Evolutionary conservation across 257 asterid species (phyloP).

Genomic region (Scutellaria baicalensis): DNA sequence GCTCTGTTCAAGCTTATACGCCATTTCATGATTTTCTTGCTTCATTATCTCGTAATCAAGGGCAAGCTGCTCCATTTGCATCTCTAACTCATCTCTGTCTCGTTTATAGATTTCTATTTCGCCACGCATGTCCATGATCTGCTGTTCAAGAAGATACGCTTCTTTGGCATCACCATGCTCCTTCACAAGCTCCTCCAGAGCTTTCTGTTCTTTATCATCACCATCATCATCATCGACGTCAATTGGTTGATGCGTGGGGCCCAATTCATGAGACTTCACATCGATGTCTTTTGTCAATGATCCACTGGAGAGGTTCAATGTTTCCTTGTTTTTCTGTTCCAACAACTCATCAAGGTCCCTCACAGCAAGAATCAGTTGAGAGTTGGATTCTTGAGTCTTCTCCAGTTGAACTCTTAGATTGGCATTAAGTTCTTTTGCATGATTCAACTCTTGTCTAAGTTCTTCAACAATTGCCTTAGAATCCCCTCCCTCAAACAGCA

Average conservation of each 20-base stretch:
- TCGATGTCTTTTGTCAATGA: conserved; percentile 9
- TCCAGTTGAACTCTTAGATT: conserved; percentile 76
- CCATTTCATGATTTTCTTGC: conserved; percentile 86
- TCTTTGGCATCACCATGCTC: conserved; percentile 69
- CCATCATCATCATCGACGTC: conserved; percentile 29
- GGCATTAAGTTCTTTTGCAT: conserved; percentile 62
- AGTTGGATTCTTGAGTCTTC: conserved; percentile 84
- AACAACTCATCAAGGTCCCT: conserved; percentile 82
- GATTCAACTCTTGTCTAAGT: conserved; percentile 77
- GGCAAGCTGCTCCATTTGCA: conserved; percentile 97
- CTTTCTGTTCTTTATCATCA: conserved; percentile 73
- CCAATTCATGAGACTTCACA: conserved; percentile 16
- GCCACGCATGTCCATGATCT: conserved; percentile 58
- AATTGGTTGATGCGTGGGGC: conserved; percentile 7
- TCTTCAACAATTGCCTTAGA: conserved; percentile 50
- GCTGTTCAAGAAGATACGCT: conserved; percentile 59
- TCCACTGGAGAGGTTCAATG: conserved; percentile 21
- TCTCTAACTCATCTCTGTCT: conserved; percentile 77
- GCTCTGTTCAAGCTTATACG: conserved; percentile 75
- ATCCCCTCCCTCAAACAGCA: conserved; percentile 47
- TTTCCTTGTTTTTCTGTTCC: conserved; percentile 64
- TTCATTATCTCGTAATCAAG: conserved; percentile 91
- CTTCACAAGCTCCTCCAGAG: conserved; percentile 68
- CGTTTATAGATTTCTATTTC: conserved; percentile 69
- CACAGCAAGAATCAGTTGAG: conserved; percentile 86